Conservation (phyloP, 345 rosid species). For the Rhodamnia rubescens region DNA sequence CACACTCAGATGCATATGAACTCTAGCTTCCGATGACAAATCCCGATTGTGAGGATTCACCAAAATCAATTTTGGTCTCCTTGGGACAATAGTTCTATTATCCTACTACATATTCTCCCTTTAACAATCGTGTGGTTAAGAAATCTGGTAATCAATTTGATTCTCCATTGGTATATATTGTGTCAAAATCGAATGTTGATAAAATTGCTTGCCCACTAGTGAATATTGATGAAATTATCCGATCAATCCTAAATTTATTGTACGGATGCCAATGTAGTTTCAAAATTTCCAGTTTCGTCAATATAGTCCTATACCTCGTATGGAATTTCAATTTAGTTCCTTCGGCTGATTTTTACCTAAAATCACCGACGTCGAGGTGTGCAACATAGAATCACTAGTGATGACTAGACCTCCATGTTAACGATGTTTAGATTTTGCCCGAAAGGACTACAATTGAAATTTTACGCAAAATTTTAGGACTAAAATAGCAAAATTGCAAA, state of each 20-base stretch:
- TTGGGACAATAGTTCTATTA: background rate
- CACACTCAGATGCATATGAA: background rate
- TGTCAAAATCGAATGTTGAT: rapidly evolving
- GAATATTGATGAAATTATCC: background rate
- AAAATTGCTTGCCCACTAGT: background rate
- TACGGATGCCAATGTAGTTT: background rate
- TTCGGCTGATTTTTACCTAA: too few species aligned
- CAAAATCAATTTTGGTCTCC: background rate
- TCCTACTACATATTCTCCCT: background rate
- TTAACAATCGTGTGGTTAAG: background rate
- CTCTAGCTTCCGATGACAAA: background rate
- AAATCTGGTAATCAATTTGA: background rate
- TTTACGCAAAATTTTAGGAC: too few species aligned
- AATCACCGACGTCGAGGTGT: rapidly evolving
- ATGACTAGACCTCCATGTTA: rapidly evolving
- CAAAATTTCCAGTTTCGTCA: background rate
- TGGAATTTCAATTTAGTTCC: background rate
- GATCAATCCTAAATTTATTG: rapidly evolving
- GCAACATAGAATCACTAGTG: rapidly evolving
- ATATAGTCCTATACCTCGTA: rapidly evolving
- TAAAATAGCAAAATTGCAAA: too few species aligned
- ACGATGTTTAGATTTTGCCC: rapidly evolving
- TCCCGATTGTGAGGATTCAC: background rate
- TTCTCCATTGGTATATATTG: background rate
- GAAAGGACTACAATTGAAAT: rapidly evolving